phyloP scores from a whole-genome alignment of 2,329 filamentous ascomycete species.

The Trichoderma asperellum region DNA sequence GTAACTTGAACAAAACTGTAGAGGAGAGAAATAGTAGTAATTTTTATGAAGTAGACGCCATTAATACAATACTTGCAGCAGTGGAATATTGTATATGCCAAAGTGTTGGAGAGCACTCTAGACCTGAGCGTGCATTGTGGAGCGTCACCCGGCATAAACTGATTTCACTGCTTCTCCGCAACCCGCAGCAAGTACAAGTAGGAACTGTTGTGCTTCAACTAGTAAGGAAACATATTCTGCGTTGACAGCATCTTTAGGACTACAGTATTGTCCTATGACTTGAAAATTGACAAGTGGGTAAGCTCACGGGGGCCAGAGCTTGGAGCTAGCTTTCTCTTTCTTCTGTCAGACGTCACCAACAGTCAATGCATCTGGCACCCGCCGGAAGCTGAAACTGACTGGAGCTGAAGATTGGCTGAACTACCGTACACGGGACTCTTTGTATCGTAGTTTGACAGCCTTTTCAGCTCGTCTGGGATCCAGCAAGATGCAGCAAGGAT shows the following conservation, averaged over 20 bases:
- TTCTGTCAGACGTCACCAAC: neutral
- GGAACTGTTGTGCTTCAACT: neutral
- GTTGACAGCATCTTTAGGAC: neutral
- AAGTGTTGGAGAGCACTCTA: neutral
- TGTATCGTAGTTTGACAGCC: neutral
- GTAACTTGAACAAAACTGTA: neutral
- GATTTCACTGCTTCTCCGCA: no score
- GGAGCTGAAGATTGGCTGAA: neutral
- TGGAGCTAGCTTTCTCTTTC: neutral
- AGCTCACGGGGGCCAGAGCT: neutral
- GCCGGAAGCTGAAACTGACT: slow-evolving; percentile 4
- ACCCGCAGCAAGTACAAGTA: neutral
- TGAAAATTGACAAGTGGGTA: neutral
- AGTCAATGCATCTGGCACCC: neutral
- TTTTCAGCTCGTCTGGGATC: neutral
- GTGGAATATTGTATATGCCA: neutral
- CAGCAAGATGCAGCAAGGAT: neutral
- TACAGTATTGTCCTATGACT: neutral
- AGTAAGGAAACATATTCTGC: neutral
- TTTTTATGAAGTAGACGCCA: neutral
- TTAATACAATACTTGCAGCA: neutral
- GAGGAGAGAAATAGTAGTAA: neutral
- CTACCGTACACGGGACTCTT: neutral
- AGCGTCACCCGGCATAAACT: neutral
- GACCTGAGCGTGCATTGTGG: neutral